Percentiles rank a stretch among this genome's conserved stretches.
Evolutionary conservation across 2,329 filamentous ascomycete species (phyloP).

Genomic region (Nothophaeocryptopus gaeumannii): DNA sequence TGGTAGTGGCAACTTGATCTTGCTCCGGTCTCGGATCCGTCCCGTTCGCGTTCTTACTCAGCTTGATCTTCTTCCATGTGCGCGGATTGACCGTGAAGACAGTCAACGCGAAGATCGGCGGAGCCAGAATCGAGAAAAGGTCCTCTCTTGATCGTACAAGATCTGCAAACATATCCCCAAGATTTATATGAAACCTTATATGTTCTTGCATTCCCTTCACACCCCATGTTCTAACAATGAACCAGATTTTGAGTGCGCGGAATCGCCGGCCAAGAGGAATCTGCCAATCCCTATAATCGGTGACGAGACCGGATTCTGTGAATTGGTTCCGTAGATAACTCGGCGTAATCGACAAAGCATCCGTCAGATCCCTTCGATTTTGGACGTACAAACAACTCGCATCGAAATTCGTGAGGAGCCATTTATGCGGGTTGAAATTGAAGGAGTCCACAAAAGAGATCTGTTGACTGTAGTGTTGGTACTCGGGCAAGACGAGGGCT

Average conservation of each 20-base stretch:
- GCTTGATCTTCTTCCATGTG: conserved; percentile 27
- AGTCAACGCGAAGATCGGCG: conserved; percentile 73
- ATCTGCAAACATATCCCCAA: conserved; percentile 68
- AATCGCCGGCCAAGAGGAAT: conserved; percentile 89
- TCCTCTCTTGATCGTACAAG: conserved; percentile 61
- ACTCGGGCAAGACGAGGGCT: conserved; percentile 77
- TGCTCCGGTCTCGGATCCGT: conserved; percentile 30
- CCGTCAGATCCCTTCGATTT: conserved; percentile 70
- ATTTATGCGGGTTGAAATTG: conserved; percentile 97
- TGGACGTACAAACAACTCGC: conserved; percentile 76
- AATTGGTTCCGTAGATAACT: conserved; percentile 79
- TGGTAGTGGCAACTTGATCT: conserved; percentile 25
- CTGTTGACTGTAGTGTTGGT: conserved; percentile 63
- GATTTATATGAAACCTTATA: conserved; percentile 64
- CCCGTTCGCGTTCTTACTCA: conserved; percentile 30
- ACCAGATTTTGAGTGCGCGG: conserved; percentile 90
- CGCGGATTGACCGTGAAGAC: conserved; percentile 65
- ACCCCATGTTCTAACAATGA: conserved; percentile 81
- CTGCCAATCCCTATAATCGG: conserved; percentile 96
- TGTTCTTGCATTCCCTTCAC: conserved; percentile 71
- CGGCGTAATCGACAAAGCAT: conserved; percentile 74
- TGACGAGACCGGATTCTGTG: conserved; percentile 78
- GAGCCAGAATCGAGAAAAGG: conserved; percentile 72
- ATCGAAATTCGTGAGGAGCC: conserved; percentile 93
- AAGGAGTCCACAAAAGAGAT: conserved; percentile 77